These are phyloP conservation scores for Leccinum variicolor DNA, from an alignment of 768 basidiomycete genomes.

Conservation along the genomic window DNA sequence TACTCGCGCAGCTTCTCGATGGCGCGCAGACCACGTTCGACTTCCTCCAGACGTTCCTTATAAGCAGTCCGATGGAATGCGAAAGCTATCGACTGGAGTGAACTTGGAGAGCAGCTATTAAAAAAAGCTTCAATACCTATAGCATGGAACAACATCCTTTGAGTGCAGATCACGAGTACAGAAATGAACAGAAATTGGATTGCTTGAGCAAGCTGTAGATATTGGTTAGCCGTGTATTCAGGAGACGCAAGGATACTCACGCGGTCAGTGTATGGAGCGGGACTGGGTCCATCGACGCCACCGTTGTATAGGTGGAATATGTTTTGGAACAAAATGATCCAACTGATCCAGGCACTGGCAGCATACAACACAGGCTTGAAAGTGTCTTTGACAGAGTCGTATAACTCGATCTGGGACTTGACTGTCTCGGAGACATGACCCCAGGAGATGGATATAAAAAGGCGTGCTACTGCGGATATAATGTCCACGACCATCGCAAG, in stretches of 20 bases:
- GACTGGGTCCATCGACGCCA: constrained; percentile 38
- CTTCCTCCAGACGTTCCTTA: constrained; percentile 62
- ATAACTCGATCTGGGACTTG: constrained; percentile 66
- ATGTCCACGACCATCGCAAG: constrained; percentile 72
- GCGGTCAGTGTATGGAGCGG: constrained; percentile 57
- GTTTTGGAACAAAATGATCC: constrained; percentile 68
- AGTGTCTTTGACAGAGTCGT: constrained; percentile 65
- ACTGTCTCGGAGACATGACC: constrained; percentile 71
- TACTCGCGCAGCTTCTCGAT: constrained; percentile 69
- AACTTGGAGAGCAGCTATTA: neutral
- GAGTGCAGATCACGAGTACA: constrained; percentile 56
- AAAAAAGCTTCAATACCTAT: constrained; percentile 37
- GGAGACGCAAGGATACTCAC: constrained; percentile 32
- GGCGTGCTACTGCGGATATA: constrained; percentile 52
- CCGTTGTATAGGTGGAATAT: constrained; percentile 58
- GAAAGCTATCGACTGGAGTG: constrained; percentile 43
- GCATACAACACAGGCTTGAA: constrained; percentile 74
- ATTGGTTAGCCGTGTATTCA: neutral
- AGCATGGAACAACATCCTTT: constrained; percentile 67
- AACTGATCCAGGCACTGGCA: constrained; percentile 65
- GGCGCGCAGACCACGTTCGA: constrained; percentile 50
- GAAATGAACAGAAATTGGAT: constrained; percentile 77
- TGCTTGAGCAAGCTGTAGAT: constrained; percentile 51
- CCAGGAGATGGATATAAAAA: constrained; percentile 59
- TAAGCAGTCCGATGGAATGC: constrained; percentile 78